Conservation (phyloP, 1,284 basidiomycete genomes). For the Sporisorium reilianum region DNA sequence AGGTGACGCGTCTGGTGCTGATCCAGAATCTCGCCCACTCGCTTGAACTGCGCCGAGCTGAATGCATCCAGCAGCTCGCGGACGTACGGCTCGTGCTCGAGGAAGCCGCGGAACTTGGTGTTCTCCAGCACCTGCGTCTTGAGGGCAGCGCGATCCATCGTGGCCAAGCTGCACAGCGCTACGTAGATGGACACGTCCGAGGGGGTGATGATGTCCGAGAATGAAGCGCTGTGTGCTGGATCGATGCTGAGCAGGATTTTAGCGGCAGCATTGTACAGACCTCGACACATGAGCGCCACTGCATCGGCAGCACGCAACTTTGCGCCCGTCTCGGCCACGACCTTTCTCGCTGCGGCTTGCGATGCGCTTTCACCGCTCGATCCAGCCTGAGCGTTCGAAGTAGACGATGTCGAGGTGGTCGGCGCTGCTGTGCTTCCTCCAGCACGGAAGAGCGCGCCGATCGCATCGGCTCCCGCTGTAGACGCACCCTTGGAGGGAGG, state of each 20-base stretch:
- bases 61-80: slow-evolving; percentile 85
- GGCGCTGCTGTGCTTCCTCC: slow-evolving; percentile 48
- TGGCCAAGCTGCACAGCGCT: slow-evolving; percentile 82
- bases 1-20: slow-evolving; percentile 77
- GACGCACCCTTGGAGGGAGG: slow-evolving; percentile 47
- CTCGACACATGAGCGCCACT: slow-evolving; percentile 78
- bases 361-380: slow-evolving; percentile 26
- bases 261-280: slow-evolving; percentile 81
- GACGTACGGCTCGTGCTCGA: slow-evolving; percentile 86
- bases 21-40: slow-evolving; percentile 79
- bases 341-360: slow-evolving; percentile 29
- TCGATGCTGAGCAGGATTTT: slow-evolving; percentile 78
- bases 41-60: slow-evolving; percentile 83
- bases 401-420: slow-evolving; percentile 3
- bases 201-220: slow-evolving; percentile 77
- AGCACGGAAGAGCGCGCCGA: slow-evolving; percentile 66
- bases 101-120: slow-evolving; percentile 78
- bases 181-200: slow-evolving; percentile 86
- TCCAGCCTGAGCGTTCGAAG: slow-evolving; percentile 18
- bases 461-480: slow-evolving; percentile 60
- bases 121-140: slow-evolving; percentile 78
- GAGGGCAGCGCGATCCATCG: slow-evolving; percentile 78
- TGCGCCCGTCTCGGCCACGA: slow-evolving; percentile 73
- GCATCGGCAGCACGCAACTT: slow-evolving; percentile 83
- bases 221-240: slow-evolving; percentile 21